Percentiles rank a stretch among this genome's conserved stretches.
These are phyloP conservation scores for Globisporangium splendens DNA, from an alignment of 352 stramenopile species.

Conservation along the genomic window DNA sequence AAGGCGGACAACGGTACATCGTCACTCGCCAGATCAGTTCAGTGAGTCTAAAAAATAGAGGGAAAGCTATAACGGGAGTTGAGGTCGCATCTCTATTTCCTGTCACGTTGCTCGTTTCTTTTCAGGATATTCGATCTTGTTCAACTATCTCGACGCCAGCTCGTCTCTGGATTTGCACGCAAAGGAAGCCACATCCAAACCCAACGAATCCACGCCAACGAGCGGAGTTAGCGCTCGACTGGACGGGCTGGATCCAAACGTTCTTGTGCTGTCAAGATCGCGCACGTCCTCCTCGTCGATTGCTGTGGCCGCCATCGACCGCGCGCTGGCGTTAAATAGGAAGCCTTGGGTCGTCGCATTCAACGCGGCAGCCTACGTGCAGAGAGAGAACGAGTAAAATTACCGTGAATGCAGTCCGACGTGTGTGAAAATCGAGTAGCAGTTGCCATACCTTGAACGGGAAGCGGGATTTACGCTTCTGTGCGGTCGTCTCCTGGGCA, in stretches of 20 bases:
- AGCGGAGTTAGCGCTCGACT: conserved; percentile 20
- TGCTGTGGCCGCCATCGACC: conserved; percentile 8
- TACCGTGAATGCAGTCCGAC: too few relatives aligned
- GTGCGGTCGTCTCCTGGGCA: conserved; percentile 13
- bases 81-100: too few relatives aligned
- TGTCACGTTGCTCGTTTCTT: too few relatives aligned
- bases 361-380: conserved; percentile 1
- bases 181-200: conserved; percentile 56
- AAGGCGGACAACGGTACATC: too few relatives aligned
- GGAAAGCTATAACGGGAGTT: not conserved
- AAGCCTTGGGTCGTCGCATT: conserved; percentile 3
- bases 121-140: not conserved
- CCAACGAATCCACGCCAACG: conserved; percentile 42
- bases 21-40: too few relatives aligned
- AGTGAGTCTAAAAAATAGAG: conserved; percentile 1
- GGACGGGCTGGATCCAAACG: conserved; percentile 3
- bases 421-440: not conserved
- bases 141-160: conserved; percentile 6
- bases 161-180: conserved; percentile 32
- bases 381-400: not conserved
- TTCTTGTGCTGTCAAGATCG: not conserved
- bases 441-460: conserved; percentile 13
- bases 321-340: conserved; percentile 12
- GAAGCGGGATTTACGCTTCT: conserved; percentile 35
- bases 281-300: conserved; percentile 4